Evolutionary conservation across 208 protist species (phyloP), one percentile per base, ranked within the genome.

Genomic region (Wallacemonas collosoma): DNA sequence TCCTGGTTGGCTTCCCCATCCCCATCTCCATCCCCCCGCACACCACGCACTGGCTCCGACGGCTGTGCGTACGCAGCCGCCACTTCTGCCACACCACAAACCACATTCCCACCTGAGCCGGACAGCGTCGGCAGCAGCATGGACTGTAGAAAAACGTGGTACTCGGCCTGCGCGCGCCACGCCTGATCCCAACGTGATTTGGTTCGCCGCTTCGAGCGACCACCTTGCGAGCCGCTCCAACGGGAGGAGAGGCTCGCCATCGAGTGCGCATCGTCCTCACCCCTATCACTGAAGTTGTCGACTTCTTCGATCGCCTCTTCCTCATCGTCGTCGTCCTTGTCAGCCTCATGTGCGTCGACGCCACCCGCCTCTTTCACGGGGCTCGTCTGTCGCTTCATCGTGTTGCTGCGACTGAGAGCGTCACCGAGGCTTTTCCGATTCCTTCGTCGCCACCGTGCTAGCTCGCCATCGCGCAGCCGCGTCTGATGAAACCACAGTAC

Each of bases 81-180:
- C 7, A 38, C 56, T 15, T 62, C 56, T 6, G 26, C 56, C 7
- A 62, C 56, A 15, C 56, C 56, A 43, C 26, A 41, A 1, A 65
- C 41, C 0, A 65, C 60, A 17, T 2, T 65, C 60, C n/a, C 60
- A 4, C 40, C 60, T 12, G 40, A 51, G 12, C 60, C 60, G 11
- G 60, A 12, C 60, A 65, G 39, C 41, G 60, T 14, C 8, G 60
- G 60, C 60, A 65, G 43, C 60, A 44, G n/a, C 60, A 51, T 65
- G 60, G 41, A 50, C n/a, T 65, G 60, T 41, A 39, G n/a, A 17
- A 41, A 48, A 38, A 0, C 40, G 2, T 65, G 8, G 60, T 51
- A 65, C 4, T 65, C 60, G 8, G 7, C n/a, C 60, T 65, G n/a
- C 11, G 57, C 44, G n/a, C 6, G 54, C 15, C 12, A 17, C n/a